phyloP scores from a whole-genome alignment of 208 protist genomes.

The Borovskyia barvae region DNA sequence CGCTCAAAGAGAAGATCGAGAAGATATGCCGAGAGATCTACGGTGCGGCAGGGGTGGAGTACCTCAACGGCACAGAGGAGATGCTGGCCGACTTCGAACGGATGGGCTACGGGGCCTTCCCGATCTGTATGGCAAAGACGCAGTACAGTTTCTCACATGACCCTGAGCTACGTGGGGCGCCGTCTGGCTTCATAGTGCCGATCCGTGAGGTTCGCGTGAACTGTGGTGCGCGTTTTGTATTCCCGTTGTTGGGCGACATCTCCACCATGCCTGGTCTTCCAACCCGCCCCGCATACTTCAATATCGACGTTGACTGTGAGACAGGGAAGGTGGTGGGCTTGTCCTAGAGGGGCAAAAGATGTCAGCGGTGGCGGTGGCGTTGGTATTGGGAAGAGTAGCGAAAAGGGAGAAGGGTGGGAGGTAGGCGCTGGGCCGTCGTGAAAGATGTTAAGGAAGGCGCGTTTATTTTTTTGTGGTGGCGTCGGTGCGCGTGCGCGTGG shows the following conservation, averaged over 20 bases:
- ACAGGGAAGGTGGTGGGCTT: conserved; percentile 91
- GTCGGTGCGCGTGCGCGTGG: too few species aligned
- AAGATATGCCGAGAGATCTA: conserved; percentile 96
- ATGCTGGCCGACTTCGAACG: conserved; percentile 87
- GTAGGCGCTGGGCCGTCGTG: neutral
- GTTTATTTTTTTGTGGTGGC: too few species aligned
- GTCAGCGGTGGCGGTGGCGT: neutral
- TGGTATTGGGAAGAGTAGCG: neutral
- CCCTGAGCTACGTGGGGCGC: conserved; percentile 86
- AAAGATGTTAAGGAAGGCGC: too few species aligned
- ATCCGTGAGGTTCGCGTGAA: conserved; percentile 93
- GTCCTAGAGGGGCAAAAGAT: conserved; percentile 55
- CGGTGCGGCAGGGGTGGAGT: conserved; percentile 90
- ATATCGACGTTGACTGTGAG: conserved; percentile 95
- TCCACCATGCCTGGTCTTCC: conserved; percentile 94
- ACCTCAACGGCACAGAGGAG: conserved; percentile 80
- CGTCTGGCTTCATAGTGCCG: conserved; percentile 89
- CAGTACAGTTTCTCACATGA: conserved; percentile 96
- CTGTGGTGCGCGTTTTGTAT: conserved; percentile 95
- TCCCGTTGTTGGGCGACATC: conserved; percentile 94
- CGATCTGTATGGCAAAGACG: conserved; percentile 98
- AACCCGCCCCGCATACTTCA: conserved; percentile 95
- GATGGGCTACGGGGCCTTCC: conserved; percentile 80
- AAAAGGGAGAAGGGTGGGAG: neutral
- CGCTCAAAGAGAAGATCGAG: conserved; percentile 96